phyloP scores from a whole-genome alignment of 83 land plant genomes.

The Larix sibirica region DNA sequence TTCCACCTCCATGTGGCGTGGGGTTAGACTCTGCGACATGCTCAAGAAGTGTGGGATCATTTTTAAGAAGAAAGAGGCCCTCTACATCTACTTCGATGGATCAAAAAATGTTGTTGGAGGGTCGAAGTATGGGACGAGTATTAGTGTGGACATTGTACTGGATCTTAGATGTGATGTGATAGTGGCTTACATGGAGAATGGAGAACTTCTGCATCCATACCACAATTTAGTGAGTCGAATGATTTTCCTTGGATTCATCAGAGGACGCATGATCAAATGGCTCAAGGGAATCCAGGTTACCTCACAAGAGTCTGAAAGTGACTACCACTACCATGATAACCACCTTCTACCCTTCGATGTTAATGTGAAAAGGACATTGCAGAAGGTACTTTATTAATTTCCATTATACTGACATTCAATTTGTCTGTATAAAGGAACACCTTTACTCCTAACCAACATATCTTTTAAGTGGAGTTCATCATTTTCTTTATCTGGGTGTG shows the following conservation, averaged over 20 bases:
- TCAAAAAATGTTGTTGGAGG: slow-evolving; percentile 16
- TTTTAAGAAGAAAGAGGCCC: slow-evolving; percentile 12
- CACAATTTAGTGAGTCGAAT: slow-evolving; percentile 26
- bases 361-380: slow-evolving; percentile 20
- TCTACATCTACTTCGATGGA: slow-evolving; percentile 24
- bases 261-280: slow-evolving; percentile 29
- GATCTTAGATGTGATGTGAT: slow-evolving; percentile 23
- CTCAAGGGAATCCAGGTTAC: slow-evolving; percentile 20
- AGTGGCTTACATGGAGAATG: slow-evolving; percentile 31
- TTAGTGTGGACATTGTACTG: slow-evolving; percentile 19
- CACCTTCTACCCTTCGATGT: slow-evolving; percentile 24
- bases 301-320: slow-evolving; percentile 17
- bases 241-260: slow-evolving; percentile 21
- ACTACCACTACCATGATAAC: slow-evolving; percentile 25
- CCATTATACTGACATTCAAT: background rate
- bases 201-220: slow-evolving; percentile 19
- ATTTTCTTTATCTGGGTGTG: too few relatives aligned
- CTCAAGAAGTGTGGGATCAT: slow-evolving; percentile 15
- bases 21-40: slow-evolving; percentile 23
- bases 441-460: background rate
- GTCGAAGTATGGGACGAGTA: slow-evolving; percentile 18
- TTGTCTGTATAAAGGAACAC: too few relatives aligned
- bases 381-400: slow-evolving; percentile 20
- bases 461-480: background rate
- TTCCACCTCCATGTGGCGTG: background rate